Conservation (phyloP, 345 rosid species). For the Sisymbrium irio region DNA sequence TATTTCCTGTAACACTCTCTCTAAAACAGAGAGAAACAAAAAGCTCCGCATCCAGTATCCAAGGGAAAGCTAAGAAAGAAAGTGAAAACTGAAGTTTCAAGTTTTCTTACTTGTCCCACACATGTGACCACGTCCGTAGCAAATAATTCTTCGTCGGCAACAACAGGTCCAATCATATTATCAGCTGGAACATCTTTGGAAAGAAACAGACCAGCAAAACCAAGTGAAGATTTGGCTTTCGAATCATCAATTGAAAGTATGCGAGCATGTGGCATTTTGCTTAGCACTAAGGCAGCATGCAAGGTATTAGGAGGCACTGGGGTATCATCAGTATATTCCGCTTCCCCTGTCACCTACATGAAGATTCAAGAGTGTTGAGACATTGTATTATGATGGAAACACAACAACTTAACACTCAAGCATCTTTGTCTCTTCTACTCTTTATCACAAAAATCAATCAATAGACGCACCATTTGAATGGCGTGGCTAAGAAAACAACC, state of each 20-base stretch:
- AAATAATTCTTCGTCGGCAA: constrained; percentile 80
- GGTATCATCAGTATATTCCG: constrained; percentile 86
- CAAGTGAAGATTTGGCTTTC: constrained; percentile 64
- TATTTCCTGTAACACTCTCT: too few relatives aligned
- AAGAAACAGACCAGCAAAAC: constrained; percentile 73
- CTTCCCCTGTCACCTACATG: constrained; percentile 52
- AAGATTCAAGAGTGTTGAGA: background rate
- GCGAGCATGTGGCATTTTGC: constrained; percentile 87
- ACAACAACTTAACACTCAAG: background rate
- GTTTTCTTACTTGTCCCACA: constrained; percentile 77
- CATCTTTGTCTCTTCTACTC: background rate
- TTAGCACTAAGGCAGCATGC: constrained; percentile 84
- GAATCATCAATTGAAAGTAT: constrained; percentile 69
- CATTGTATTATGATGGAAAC: background rate
- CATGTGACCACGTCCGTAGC: constrained; percentile 86
- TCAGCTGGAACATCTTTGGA: constrained; percentile 78
- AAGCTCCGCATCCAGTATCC: too few relatives aligned
- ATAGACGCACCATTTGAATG: background rate
- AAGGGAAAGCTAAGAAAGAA: background rate
- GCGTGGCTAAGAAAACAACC: background rate
- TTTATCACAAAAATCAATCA: background rate
- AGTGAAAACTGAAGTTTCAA: background rate
- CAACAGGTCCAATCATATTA: constrained; percentile 71
- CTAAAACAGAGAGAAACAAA: too few relatives aligned
- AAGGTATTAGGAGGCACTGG: constrained; percentile 73